Conservation (phyloP, 225 moss, liverwort and hornwort genomes). For the Pleurozium schreberi region DNA sequence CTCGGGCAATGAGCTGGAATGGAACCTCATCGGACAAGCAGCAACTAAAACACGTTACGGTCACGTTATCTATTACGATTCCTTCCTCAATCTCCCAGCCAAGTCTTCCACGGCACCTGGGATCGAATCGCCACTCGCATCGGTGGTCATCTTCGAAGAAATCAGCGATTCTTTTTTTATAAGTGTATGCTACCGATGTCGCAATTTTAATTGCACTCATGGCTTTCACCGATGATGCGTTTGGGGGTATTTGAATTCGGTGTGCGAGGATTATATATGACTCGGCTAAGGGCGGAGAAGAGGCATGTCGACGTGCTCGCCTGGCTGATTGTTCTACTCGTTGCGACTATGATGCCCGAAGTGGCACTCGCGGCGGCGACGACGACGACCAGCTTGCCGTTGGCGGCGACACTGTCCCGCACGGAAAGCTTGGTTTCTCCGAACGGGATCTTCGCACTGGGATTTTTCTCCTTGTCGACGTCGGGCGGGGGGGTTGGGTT, state of each 20-base stretch:
- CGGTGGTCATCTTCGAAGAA: no score
- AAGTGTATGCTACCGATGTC: neutral
- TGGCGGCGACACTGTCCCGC: neutral
- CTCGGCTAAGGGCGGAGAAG: neutral
- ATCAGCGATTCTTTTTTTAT: no score
- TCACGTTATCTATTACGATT: no score
- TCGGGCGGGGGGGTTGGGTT: neutral
- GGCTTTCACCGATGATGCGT: neutral
- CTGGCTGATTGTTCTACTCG: neutral
- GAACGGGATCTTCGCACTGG: constrained; percentile 5
- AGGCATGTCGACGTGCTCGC: neutral
- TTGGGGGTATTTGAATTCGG: neutral
- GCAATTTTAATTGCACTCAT: neutral
- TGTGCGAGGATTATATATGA: neutral
- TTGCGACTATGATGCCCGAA: neutral
- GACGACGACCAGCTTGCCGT: neutral
- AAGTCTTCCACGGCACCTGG: neutral
- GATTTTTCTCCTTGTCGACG: neutral
- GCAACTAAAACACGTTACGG: neutral
- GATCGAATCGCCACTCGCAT: neutral
- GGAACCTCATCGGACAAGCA: neutral
- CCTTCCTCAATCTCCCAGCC: neutral
- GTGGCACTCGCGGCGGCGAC: neutral
- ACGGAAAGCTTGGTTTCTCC: constrained; percentile 1
- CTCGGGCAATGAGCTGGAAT: neutral